Conservation (phyloP, 305 asterid species). For the Vinca major region DNA sequence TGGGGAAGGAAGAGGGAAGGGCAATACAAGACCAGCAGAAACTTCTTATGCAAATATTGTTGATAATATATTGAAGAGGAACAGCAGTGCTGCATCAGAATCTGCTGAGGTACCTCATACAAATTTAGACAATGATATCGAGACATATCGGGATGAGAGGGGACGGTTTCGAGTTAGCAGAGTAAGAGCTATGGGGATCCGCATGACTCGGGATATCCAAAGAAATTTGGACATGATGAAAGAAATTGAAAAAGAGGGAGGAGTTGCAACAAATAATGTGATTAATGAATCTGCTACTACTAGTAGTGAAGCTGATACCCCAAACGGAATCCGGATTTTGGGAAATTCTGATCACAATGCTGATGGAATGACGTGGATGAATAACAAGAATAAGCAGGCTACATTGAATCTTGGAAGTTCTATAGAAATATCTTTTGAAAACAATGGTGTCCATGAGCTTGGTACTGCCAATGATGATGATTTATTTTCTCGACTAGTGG, state of each 20-base stretch:
- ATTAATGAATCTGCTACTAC: conserved; percentile 17
- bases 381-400: conserved; percentile 24
- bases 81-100: conserved; percentile 30
- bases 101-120: conserved; percentile 32
- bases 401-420: conserved; percentile 34
- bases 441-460: conserved; percentile 25
- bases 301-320: conserved; percentile 20
- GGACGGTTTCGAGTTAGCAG: conserved; percentile 78
- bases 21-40: conserved; percentile 28
- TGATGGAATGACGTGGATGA: conserved; percentile 23
- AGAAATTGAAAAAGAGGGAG: conserved; percentile 57
- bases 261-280: conserved; percentile 19
- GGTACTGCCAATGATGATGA: conserved; percentile 46
- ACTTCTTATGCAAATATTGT: conserved; percentile 22
- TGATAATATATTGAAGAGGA: conserved; percentile 22
- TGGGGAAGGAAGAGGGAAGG: conserved; percentile 42
- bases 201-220: conserved; percentile 94
- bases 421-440: conserved; percentile 77
- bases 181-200: conserved; percentile 85
- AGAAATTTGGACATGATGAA: conserved; percentile 92
- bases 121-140: conserved; percentile 52
- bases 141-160: conserved; percentile 83
- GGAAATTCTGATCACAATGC: conserved; percentile 27
- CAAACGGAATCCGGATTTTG: conserved; percentile 23
- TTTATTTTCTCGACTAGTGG: conserved; percentile 62